A percentile compares a stretch with the other conserved stretches of the same genome.
These are phyloP conservation scores for Gossypium trilobum DNA, from an alignment of 441 rosid species.

Conservation along the genomic window DNA sequence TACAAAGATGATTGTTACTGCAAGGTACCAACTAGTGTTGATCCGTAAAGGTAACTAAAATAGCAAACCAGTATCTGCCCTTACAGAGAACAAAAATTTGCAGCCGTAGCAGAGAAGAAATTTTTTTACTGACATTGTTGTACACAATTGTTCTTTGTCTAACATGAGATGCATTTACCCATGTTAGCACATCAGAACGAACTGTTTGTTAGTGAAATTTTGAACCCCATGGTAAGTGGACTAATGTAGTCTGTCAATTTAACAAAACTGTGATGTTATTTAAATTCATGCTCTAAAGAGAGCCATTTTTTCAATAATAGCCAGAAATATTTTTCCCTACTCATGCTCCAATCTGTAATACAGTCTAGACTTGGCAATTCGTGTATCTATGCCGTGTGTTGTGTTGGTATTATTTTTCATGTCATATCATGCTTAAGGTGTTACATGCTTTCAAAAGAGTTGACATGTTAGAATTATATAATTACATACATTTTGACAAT, in stretches of 20 bases:
- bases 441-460: background rate
- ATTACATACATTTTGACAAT: background rate
- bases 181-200: constrained; percentile 19
- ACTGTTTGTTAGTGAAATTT: constrained; percentile 7
- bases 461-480: background rate
- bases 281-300: constrained; percentile 39
- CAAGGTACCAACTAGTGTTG: constrained; percentile 23
- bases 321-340: background rate
- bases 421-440: background rate
- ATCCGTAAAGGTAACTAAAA: constrained; percentile 15
- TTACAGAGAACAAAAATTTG: constrained; percentile 20
- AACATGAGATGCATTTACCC: constrained; percentile 28
- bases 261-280: constrained; percentile 19
- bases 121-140: constrained; percentile 34
- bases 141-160: constrained; percentile 33
- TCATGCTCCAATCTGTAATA: background rate
- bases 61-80: constrained; percentile 23
- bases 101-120: constrained; percentile 21
- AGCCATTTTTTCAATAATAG: constrained; percentile 27
- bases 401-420: background rate
- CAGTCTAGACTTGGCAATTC: background rate
- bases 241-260: constrained; percentile 20
- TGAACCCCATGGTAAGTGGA: constrained; percentile 17
- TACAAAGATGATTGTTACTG: constrained; percentile 19
- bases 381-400: background rate